phyloP scores from a whole-genome alignment of 2,329 filamentous ascomycete species.

The Aspergillus sp. region DNA sequence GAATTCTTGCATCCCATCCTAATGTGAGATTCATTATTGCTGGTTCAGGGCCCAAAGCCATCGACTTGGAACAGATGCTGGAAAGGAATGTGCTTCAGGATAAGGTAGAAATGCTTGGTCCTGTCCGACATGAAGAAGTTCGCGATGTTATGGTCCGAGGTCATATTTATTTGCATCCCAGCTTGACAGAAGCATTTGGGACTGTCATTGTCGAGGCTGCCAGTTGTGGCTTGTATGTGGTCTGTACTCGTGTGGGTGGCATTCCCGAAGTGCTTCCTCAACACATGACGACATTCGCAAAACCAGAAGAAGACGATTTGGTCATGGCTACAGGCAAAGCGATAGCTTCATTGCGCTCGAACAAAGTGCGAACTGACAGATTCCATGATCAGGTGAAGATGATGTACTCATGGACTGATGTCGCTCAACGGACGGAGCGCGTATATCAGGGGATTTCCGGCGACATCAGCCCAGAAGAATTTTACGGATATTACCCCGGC shows the following conservation, averaged over 20 bases:
- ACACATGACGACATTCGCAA: slow-evolving; percentile 97
- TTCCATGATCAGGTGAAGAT: slow-evolving; percentile 96
- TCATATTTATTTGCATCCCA: slow-evolving; percentile 94
- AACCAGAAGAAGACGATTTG: slow-evolving; percentile 92
- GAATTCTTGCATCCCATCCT: slow-evolving; percentile 81
- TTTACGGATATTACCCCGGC: slow-evolving; percentile 74
- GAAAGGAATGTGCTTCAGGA: slow-evolving; percentile 93
- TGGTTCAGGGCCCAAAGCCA: slow-evolving; percentile 91
- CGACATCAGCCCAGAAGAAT: slow-evolving; percentile 77
- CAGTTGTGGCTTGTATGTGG: slow-evolving; percentile 91
- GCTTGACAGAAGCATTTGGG: slow-evolving; percentile 92
- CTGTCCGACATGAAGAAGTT: slow-evolving; percentile 92
- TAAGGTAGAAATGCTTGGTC: slow-evolving; percentile 84
- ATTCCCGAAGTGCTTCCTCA: slow-evolving; percentile 93
- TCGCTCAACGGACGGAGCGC: slow-evolving; percentile 85
- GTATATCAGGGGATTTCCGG: slow-evolving; percentile 93
- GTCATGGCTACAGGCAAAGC: slow-evolving; percentile 85
- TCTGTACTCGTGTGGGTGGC: slow-evolving; percentile 92
- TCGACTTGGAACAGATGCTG: slow-evolving; percentile 96
- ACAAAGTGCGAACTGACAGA: slow-evolving; percentile 81
- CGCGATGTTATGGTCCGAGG: slow-evolving; percentile 95
- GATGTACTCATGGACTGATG: slow-evolving; percentile 99
- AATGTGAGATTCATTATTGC: slow-evolving; percentile 97
- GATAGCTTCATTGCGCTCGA: slow-evolving; percentile 78
- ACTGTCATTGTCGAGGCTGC: slow-evolving; percentile 97